Conservation (phyloP, 768 basidiomycete genomes). For the Mrakia hoshinonis region DNA sequence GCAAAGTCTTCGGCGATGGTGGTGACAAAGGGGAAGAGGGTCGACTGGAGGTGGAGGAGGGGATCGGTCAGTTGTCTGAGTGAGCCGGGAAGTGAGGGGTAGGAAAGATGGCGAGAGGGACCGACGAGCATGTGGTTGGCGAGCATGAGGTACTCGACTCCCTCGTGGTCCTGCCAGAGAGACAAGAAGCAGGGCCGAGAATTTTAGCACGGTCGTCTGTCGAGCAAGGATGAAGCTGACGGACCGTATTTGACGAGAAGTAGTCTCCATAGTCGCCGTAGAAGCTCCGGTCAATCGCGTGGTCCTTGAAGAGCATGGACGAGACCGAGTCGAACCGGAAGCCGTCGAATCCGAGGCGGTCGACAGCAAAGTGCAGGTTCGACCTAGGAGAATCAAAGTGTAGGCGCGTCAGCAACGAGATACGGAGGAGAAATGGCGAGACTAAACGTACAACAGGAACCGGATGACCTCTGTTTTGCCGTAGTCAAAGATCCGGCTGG, state of each 20-base stretch:
- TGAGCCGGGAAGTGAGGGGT: neutral
- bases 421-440: neutral
- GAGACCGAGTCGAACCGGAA: slow-evolving; percentile 30
- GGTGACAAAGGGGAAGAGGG: slow-evolving; percentile 26
- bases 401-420: neutral
- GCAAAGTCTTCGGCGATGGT: slow-evolving; percentile 32
- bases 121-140: slow-evolving; percentile 29
- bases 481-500: slow-evolving; percentile 29
- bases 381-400: slow-evolving; percentile 5
- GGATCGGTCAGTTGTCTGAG: neutral
- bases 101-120: neutral
- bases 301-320: slow-evolving; percentile 27
- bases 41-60: neutral
- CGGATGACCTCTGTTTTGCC: slow-evolving; percentile 18
- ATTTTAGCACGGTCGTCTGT: neutral
- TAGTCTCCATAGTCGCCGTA: slow-evolving; percentile 29
- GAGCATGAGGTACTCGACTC: slow-evolving; percentile 29
- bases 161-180: slow-evolving; percentile 19
- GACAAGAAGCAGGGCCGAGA: neutral
- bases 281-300: slow-evolving; percentile 13
- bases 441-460: slow-evolving; percentile 16
- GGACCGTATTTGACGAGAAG: slow-evolving; percentile 24
- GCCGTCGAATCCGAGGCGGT: slow-evolving; percentile 28
- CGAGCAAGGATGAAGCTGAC: neutral
- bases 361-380: slow-evolving; percentile 26